These are phyloP conservation scores for Clonostachys chloroleuca DNA, from an alignment of 2,329 filamentous ascomycete species.

Conservation along the genomic window DNA sequence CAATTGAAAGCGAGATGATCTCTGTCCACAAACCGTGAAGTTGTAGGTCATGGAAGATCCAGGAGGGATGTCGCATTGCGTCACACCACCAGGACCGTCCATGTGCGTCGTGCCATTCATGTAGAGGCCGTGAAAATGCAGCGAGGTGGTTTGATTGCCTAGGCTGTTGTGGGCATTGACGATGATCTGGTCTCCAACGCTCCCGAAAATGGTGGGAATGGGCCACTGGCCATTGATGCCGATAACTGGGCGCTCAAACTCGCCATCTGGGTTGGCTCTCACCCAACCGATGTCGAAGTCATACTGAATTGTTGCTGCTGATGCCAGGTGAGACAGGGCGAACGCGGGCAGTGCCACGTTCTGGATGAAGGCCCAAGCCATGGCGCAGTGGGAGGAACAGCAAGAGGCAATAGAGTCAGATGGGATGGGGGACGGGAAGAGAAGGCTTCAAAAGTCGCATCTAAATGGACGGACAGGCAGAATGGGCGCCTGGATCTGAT, in stretches of 20 bases:
- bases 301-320: slow-evolving; percentile 45
- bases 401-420: too few relatives aligned
- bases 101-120: slow-evolving; percentile 64
- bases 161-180: slow-evolving; percentile 55
- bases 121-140: slow-evolving; percentile 70
- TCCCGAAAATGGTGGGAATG: slow-evolving; percentile 59
- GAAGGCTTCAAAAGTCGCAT: too few relatives aligned
- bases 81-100: slow-evolving; percentile 64
- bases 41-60: slow-evolving; percentile 66
- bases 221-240: slow-evolving; percentile 77
- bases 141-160: slow-evolving; percentile 52
- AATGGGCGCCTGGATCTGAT: too few relatives aligned
- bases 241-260: slow-evolving; percentile 58
- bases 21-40: slow-evolving; percentile 49
- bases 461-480: too few relatives aligned
- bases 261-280: slow-evolving; percentile 65
- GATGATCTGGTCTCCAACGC: slow-evolving; percentile 55
- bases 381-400: too few relatives aligned
- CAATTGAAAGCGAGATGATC: neutral
- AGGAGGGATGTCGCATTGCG: slow-evolving; percentile 63
- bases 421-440: too few relatives aligned
- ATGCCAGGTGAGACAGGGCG: neutral
- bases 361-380: too few relatives aligned
- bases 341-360: too few relatives aligned
- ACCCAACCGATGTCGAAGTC: slow-evolving; percentile 71